These are phyloP conservation scores for Tylopilus sp. DNA, from an alignment of 768 basidiomycete genomes.

Conservation along the genomic window DNA sequence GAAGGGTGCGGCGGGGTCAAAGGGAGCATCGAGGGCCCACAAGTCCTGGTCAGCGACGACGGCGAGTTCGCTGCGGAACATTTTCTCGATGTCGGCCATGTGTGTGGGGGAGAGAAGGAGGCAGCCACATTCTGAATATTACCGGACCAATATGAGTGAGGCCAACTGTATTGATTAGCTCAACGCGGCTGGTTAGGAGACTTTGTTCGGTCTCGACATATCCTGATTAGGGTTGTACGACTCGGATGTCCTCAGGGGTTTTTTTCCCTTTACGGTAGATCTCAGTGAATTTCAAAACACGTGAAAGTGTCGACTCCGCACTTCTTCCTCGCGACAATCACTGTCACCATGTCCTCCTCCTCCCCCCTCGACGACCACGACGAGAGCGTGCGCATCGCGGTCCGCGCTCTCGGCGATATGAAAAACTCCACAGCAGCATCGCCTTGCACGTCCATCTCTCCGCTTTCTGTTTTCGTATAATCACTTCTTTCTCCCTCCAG, in stretches of 20 bases:
- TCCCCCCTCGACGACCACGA: conserved; percentile 51
- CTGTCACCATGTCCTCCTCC: conserved; percentile 11
- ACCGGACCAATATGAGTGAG: background rate
- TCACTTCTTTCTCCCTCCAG: conserved; percentile 5
- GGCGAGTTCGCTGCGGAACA: conserved; percentile 21
- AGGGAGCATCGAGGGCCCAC: conserved; percentile 5
- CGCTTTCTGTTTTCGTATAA: background rate
- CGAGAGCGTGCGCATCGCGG: conserved; percentile 77
- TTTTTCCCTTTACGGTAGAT: conserved; percentile 4
- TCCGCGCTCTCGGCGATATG: conserved; percentile 77
- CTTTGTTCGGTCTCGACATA: background rate
- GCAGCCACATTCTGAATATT: conserved; percentile 17
- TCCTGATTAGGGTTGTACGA: background rate
- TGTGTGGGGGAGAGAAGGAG: background rate
- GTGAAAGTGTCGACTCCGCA: conserved; percentile 20
- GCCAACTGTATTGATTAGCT: conserved; percentile 16
- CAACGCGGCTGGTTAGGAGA: conserved; percentile 7
- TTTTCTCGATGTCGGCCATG: conserved; percentile 26
- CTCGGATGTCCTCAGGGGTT: background rate
- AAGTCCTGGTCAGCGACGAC: conserved; percentile 6
- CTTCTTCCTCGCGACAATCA: background rate
- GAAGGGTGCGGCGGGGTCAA: background rate
- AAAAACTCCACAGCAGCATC: conserved; percentile 40
- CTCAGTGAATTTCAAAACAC: conserved; percentile 11
- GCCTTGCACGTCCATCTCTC: conserved; percentile 13